Evolutionary conservation across 805 yeast species (phyloP).

Genomic region (Candida patagonica): DNA sequence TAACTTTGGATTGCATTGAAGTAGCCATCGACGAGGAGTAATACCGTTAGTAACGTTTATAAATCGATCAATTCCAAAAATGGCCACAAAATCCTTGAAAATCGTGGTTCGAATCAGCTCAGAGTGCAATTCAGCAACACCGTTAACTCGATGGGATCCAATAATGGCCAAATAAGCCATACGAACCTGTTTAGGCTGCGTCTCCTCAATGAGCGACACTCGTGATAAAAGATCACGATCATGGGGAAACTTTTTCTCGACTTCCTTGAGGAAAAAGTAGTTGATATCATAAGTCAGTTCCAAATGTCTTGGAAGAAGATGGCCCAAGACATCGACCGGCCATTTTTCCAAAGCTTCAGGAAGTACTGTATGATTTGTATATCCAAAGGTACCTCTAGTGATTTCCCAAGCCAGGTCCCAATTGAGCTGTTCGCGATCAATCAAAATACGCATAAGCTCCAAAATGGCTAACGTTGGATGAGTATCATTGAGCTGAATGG

Average conservation of each 20-base stretch:
- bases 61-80: constrained; percentile 75
- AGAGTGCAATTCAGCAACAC: constrained; percentile 93
- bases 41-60: constrained; percentile 91
- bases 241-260: constrained; percentile 66
- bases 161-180: constrained; percentile 89
- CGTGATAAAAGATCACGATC: constrained; percentile 55
- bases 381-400: constrained; percentile 73
- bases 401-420: constrained; percentile 86
- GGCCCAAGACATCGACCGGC: constrained; percentile 77
- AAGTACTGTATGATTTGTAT: constrained; percentile 93
- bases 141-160: constrained; percentile 89
- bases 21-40: constrained; percentile 94
- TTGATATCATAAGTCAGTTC: constrained; percentile 85
- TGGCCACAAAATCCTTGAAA: constrained; percentile 78
- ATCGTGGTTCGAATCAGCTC: constrained; percentile 83
- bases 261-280: constrained; percentile 64
- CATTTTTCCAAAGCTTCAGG: constrained; percentile 92
- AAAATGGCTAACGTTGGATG: constrained; percentile 90
- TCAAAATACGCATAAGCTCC: constrained; percentile 76
- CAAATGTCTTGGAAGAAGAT: constrained; percentile 79
- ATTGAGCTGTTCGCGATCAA: constrained; percentile 69
- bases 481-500: constrained; percentile 90
- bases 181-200: constrained; percentile 69
- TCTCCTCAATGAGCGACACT: constrained; percentile 82
- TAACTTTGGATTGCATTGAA: constrained; percentile 82